Evolutionary conservation across 306 rosid species (phyloP).

Genomic region (Echinosophora koreensis): DNA sequence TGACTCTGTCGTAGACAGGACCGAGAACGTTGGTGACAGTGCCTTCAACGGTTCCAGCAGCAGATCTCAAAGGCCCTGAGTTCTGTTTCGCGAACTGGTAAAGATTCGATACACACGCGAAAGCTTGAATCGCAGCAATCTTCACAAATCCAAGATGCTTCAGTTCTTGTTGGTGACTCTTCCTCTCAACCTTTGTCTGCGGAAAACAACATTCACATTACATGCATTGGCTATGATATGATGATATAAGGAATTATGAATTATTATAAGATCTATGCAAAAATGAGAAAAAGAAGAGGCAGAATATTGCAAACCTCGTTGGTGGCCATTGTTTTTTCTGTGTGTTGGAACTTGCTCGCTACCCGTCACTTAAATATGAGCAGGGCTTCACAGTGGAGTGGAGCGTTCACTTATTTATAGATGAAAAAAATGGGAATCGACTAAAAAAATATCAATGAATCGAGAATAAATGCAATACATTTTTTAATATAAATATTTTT

Average conservation of each 20-base stretch:
- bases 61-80: conserved; percentile 75
- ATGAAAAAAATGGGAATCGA: background rate
- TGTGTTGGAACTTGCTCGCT: conserved; percentile 1
- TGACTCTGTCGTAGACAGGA: conserved; percentile 64
- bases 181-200: conserved; percentile 55
- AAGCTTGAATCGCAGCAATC: conserved; percentile 62
- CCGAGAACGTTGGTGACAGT: conserved; percentile 64
- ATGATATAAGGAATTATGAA: too few species aligned
- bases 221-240: too few species aligned
- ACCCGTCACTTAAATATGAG: background rate
- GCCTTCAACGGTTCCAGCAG: conserved; percentile 67
- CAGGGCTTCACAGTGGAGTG: background rate
- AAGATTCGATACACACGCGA: conserved; percentile 62
- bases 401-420: conserved; percentile 13
- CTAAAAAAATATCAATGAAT: background rate
- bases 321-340: conserved; percentile 43
- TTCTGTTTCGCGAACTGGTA: conserved; percentile 75
- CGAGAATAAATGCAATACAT: background rate
- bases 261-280: background rate
- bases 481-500: too few species aligned
- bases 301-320: conserved; percentile 35
- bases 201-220: background rate
- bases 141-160: conserved; percentile 74
- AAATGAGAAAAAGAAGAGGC: background rate
- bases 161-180: conserved; percentile 50